Conservation (phyloP, 2,329 filamentous ascomycete species). For the Colletotrichum higginsianum region DNA sequence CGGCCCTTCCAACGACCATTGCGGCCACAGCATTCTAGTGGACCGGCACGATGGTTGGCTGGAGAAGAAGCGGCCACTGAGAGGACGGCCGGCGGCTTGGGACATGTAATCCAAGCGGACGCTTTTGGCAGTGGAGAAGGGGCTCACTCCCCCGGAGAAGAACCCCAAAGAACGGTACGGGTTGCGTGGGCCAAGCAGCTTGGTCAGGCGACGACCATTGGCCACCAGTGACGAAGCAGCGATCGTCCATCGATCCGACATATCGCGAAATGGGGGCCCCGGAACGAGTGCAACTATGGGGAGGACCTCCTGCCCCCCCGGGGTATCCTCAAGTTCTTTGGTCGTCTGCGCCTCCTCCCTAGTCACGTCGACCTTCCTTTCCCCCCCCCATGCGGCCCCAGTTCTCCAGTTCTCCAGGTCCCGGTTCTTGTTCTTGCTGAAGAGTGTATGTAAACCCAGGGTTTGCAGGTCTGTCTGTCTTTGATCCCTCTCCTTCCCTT, state of each 20-base stretch:
- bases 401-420: not conserved
- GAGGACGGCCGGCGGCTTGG: constrained; percentile 6
- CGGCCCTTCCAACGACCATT: not conserved
- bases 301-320: constrained; percentile 19
- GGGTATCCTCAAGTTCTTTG: constrained; percentile 22
- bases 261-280: constrained; percentile 28
- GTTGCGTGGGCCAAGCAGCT: constrained; percentile 41
- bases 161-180: constrained; percentile 32
- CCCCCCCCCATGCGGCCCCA: not conserved
- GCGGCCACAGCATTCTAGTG: not conserved
- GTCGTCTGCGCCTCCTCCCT: constrained; percentile 10
- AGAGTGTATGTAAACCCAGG: not conserved
- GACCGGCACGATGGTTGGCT: not conserved
- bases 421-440: constrained; percentile 39
- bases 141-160: not conserved
- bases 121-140: not conserved
- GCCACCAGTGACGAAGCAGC: constrained; percentile 33
- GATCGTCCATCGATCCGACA: constrained; percentile 36
- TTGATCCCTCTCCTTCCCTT: not conserved
- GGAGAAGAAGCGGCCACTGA: not conserved
- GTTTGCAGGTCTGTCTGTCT: not conserved
- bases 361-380: constrained; percentile 27
- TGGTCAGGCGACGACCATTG: constrained; percentile 37
- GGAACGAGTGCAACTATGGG: constrained; percentile 27
- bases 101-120: constrained; percentile 11